Conservation (phyloP, 1,139 yeast species). For the Pichia sp. region DNA sequence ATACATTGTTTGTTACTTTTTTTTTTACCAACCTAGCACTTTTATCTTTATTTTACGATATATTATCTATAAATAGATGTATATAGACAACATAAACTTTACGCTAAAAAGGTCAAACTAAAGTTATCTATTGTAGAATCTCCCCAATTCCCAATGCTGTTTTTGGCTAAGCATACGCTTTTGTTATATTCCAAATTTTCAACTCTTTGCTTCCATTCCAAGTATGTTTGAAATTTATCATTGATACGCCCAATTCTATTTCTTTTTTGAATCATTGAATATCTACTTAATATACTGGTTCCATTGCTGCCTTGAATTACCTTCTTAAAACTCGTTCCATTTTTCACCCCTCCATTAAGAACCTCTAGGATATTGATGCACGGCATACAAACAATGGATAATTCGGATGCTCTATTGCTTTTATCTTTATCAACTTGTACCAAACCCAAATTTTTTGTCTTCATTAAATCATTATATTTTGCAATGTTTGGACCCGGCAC, state of each 20-base stretch:
- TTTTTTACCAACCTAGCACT: too few relatives aligned
- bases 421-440: neutral
- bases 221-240: slow-evolving; percentile 1
- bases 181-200: slow-evolving; percentile 1
- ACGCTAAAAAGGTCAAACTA: neutral
- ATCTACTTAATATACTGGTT: slow-evolving; percentile 17
- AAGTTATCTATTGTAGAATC: slow-evolving; percentile 14
- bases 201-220: slow-evolving; percentile 9
- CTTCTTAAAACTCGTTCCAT: slow-evolving; percentile 23
- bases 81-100: neutral
- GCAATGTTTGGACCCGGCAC: too few relatives aligned
- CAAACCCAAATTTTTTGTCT: neutral
- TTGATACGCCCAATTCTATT: neutral
- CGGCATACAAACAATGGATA: slow-evolving; percentile 22
- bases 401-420: slow-evolving; percentile 12
- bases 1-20: too few relatives aligned
- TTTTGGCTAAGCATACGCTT: slow-evolving; percentile 1
- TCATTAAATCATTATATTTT: too few relatives aligned
- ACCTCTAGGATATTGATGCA: slow-evolving; percentile 16
- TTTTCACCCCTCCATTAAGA: slow-evolving; percentile 25
- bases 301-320: slow-evolving; percentile 15
- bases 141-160: slow-evolving; percentile 15
- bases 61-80: too few relatives aligned
- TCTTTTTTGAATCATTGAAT: slow-evolving; percentile 9
- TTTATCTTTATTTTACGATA: too few relatives aligned